A percentile compares a stretch with the other conserved stretches of the same genome.
phyloP scores from a whole-genome alignment of 2,329 filamentous ascomycete species.

The Colletotrichum trifolii region DNA sequence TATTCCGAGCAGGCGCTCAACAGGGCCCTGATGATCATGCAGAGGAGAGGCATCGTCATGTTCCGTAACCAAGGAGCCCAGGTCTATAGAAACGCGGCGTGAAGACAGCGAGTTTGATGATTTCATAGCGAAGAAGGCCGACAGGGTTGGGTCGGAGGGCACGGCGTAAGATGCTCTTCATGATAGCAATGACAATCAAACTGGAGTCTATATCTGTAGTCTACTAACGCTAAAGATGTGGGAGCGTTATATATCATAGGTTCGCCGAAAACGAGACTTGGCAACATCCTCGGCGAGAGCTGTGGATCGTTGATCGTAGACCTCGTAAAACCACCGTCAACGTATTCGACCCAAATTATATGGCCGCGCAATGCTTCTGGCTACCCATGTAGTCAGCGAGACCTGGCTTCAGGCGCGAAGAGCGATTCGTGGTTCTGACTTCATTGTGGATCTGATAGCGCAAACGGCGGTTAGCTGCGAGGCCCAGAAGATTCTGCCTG shows the following conservation, averaged over 20 bases:
- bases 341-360: no score
- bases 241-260: no score
- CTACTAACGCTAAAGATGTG: no score
- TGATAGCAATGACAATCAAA: slow-evolving; percentile 33
- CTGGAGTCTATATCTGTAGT: slow-evolving; percentile 1
- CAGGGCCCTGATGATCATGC: slow-evolving; percentile 85
- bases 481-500: slow-evolving; percentile 26
- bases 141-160: background rate
- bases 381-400: no score
- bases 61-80: slow-evolving; percentile 81
- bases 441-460: slow-evolving; percentile 23
- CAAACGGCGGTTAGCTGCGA: slow-evolving; percentile 18
- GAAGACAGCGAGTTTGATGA: slow-evolving; percentile 34
- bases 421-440: background rate
- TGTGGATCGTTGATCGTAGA: no score
- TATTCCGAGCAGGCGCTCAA: slow-evolving; percentile 90
- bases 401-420: no score
- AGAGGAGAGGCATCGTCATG: slow-evolving; percentile 87
- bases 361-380: no score
- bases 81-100: slow-evolving; percentile 79
- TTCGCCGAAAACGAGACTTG: no score
- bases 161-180: slow-evolving; percentile 23
- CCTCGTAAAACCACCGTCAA: no score
- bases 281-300: no score
- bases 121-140: background rate